A percentile compares a stretch with the other conserved stretches of the same genome.
Conservation (phyloP, 176 grass and related monocot species). For the Eragrostis curvula region DNA sequence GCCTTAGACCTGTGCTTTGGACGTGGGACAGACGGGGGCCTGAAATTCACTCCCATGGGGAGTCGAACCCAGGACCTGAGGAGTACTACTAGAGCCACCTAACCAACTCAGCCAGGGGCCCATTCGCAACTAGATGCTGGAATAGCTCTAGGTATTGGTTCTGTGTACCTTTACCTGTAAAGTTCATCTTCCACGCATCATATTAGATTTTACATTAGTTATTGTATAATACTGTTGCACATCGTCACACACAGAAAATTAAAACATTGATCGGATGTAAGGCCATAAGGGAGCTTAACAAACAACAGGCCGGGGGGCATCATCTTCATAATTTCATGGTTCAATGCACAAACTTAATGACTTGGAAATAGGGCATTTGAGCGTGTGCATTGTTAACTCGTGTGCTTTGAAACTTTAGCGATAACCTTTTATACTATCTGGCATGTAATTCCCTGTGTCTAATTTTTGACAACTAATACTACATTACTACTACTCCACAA, state of each 20-base stretch:
- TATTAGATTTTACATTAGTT: not conserved
- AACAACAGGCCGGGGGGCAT: not conserved
- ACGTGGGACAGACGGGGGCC: too few species aligned
- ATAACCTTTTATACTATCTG: not conserved
- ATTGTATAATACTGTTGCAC: not conserved
- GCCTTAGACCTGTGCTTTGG: too few species aligned
- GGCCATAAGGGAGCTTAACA: not conserved
- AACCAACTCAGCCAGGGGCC: too few species aligned
- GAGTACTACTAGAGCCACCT: too few species aligned
- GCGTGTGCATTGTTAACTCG: not conserved
- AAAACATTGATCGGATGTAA: not conserved
- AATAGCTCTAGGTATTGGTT: not conserved
- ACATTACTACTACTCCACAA: not conserved
- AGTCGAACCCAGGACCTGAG: too few species aligned
- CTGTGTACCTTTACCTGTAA: not conserved
- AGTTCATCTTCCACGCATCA: not conserved
- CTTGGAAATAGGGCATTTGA: not conserved
- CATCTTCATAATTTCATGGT: conserved; percentile 2
- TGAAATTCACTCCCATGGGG: too few species aligned
- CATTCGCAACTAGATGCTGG: not conserved
- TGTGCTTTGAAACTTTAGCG: not conserved
- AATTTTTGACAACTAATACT: not conserved
- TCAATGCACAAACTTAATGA: not conserved
- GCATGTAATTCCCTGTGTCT: not conserved
- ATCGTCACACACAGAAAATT: not conserved